Evolutionary conservation across 2,329 filamentous ascomycete species (phyloP).

Genomic region (Orbilia blumenaviensis): DNA sequence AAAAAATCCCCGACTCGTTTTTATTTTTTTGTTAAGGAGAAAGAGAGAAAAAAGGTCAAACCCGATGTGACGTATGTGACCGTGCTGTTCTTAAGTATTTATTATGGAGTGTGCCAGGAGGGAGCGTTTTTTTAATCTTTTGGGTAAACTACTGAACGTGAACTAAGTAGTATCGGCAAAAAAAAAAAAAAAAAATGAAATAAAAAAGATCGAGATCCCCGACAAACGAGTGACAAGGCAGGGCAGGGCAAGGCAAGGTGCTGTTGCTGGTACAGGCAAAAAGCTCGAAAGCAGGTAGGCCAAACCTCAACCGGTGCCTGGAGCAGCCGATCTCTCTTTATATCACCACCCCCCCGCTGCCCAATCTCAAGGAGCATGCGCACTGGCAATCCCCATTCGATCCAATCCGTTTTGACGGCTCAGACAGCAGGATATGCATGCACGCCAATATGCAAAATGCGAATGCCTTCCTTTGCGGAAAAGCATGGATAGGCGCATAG

Average conservation of each 20-base stretch:
- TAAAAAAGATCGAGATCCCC: background rate
- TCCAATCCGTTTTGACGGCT: background rate
- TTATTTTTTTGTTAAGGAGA: background rate
- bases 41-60: no score
- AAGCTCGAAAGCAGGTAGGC: constrained; percentile 8
- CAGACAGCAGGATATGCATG: constrained; percentile 8
- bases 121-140: background rate
- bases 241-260: background rate
- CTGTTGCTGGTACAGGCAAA: background rate
- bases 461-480: constrained; percentile 17
- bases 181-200: no score
- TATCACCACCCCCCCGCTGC: background rate
- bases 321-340: constrained; percentile 17
- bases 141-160: no score
- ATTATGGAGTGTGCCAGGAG: background rate
- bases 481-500: constrained; percentile 45
- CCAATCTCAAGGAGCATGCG: no score
- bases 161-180: no score
- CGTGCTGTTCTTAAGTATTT: background rate
- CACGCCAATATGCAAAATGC: constrained; percentile 10
- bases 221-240: constrained; percentile 6
- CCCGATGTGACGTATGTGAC: no score
- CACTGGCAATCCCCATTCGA: background rate
- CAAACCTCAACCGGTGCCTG: constrained; percentile 19
- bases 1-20: background rate